phyloP scores from a whole-genome alignment of 75 land plant genomes.

The Isoetes taiwanensis region DNA sequence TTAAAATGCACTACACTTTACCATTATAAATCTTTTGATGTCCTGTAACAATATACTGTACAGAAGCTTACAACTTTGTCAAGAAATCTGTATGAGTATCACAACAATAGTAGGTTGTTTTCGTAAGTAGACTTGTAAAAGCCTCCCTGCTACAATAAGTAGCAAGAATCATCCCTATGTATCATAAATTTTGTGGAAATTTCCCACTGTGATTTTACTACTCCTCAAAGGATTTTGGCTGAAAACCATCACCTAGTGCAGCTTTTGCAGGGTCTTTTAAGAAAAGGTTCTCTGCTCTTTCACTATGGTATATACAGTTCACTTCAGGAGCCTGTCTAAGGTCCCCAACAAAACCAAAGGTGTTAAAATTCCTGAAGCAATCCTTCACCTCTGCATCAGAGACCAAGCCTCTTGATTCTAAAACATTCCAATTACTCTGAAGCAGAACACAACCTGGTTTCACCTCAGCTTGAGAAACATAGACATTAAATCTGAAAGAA shows the following conservation, averaged over 20 bases:
- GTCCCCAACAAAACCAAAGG: constrained; percentile 20
- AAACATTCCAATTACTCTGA: constrained; percentile 20
- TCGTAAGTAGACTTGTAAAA: no score
- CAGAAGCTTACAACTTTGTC: no score
- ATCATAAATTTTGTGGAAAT: no score
- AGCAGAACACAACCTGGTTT: constrained; percentile 20
- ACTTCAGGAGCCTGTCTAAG: constrained; percentile 18
- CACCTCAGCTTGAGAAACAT: constrained; percentile 19
- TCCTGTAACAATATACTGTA: no score
- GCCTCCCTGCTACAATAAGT: no score
- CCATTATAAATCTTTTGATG: no score
- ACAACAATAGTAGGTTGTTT: no score
- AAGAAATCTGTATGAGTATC: no score
- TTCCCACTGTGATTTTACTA: no score
- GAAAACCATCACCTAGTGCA: constrained; percentile 22
- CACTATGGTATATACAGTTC: constrained; percentile 5
- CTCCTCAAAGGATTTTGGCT: constrained; percentile 19
- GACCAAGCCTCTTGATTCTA: constrained; percentile 17
- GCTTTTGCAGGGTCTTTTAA: constrained; percentile 22
- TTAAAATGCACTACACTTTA: no score
- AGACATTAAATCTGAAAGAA: constrained; percentile 16
- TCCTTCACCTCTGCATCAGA: constrained; percentile 5
- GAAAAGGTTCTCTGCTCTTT: constrained; percentile 15
- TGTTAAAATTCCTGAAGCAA: constrained; percentile 19
- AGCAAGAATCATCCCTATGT: no score